Base-by-base conservation (phyloP, 768 basidiomycete genomes). In the Leucosporidium yakuticum region DNA sequence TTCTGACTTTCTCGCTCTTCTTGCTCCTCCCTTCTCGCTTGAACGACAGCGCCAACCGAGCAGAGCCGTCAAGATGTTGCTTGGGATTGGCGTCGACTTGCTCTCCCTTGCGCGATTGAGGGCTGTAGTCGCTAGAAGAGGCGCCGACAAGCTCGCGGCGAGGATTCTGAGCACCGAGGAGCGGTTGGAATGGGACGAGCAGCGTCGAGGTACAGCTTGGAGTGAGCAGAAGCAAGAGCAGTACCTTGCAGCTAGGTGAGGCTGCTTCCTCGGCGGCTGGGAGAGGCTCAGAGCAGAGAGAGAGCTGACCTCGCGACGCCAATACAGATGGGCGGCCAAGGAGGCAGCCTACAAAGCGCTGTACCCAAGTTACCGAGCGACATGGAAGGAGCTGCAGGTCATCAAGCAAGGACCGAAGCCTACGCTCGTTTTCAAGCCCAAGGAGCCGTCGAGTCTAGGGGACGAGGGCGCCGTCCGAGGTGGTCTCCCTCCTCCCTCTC, bases 291-390 rank as follows among this genome's bases (percentile, higher is more conserved):
- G n/a, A 27, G 23, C 17, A 53, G 51, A 53, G 51, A 12, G 5
- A 19, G 17, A 53, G 51, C 51, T 53, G 51, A 53, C 17, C 21
- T 12, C 51, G 51, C 23, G 51, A 23, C 8, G 9, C 23, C 3
- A 27, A 6, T 32, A 5, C 73, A 92, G 90, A 21, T 93, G 89
- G 88, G 82, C 85, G 44, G 83, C 88, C 27, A 93, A 93, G 73
- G 91, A 93, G 78, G 88, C 91, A 0, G 85, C 86, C 0, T 93
- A 91, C 80, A 93, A 93, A 75, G 91, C 90, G 0, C 75, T 91
- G 68, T 90, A 85, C 76, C 90, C 90, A 0, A 39, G 64, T 25
- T 76, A 83, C 50, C 80, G 75, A 44, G 85, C 87, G 23, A 84
- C 83, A 9, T 92, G 90, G 91, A 88, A 89, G 74, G 85, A 91